Conservation (phyloP, 2,329 filamentous ascomycete species). For the Claviceps sp. region DNA sequence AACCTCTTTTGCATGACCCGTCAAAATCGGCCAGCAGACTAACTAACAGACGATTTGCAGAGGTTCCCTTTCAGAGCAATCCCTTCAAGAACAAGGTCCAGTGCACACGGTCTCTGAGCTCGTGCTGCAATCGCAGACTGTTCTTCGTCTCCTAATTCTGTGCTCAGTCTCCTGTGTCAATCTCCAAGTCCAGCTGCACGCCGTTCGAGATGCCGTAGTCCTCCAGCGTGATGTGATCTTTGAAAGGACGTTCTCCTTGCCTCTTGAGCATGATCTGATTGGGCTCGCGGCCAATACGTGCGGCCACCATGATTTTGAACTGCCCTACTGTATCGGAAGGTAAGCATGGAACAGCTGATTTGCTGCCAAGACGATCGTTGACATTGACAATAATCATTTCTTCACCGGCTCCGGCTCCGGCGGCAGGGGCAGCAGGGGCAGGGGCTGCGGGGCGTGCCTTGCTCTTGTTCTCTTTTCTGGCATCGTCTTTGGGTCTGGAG, state of each 20-base stretch:
- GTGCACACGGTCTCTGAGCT: too few species aligned
- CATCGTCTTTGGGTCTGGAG: constrained; percentile 20
- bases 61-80: too few species aligned
- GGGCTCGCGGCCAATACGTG: constrained; percentile 74
- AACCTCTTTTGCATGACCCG: background rate
- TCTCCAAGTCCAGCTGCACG: constrained; percentile 53
- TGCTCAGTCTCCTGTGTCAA: constrained; percentile 44
- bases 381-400: constrained; percentile 90
- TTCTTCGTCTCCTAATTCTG: background rate
- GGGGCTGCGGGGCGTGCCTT: constrained; percentile 12
- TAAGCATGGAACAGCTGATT: constrained; percentile 81
- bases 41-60: background rate
- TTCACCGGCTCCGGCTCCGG: constrained; percentile 32
- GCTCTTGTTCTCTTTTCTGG: constrained; percentile 22
- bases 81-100: too few species aligned
- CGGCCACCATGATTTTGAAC: constrained; percentile 86
- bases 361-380: constrained; percentile 94
- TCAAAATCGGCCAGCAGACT: background rate
- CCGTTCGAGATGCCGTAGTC: constrained; percentile 94
- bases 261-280: constrained; percentile 86
- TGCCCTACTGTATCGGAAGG: constrained; percentile 71
- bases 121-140: background rate
- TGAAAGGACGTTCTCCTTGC: constrained; percentile 87
- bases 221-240: constrained; percentile 73
- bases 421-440: constrained; percentile 7